These are phyloP conservation scores for Fusarium nurragi DNA, from an alignment of 2,329 filamentous ascomycete genomes.

Conservation along the genomic window DNA sequence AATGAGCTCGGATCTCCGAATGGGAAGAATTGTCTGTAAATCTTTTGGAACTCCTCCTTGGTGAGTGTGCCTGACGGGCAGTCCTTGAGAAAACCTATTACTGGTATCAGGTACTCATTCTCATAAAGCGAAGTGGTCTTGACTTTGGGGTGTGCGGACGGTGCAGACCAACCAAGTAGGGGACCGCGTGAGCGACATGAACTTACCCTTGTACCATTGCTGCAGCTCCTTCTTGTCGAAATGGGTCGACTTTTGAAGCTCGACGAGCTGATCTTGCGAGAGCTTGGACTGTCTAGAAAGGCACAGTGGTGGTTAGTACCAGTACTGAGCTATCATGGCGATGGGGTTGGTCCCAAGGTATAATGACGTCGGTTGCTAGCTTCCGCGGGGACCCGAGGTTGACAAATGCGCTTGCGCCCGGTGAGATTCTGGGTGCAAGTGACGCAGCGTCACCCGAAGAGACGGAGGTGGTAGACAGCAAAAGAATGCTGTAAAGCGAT, in stretches of 20 bases:
- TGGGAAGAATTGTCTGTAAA: conserved; percentile 99
- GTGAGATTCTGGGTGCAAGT: conserved; percentile 23
- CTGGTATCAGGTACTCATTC: conserved; percentile 24
- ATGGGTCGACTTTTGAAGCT: conserved; percentile 96
- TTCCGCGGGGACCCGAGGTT: conserved; percentile 34
- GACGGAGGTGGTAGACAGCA: not conserved
- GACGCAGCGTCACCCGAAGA: conserved; percentile 15
- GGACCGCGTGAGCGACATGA: conserved; percentile 1
- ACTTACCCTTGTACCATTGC: conserved; percentile 98
- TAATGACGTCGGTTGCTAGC: conserved; percentile 42
- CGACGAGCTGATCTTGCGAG: conserved; percentile 92
- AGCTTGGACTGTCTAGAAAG: conserved; percentile 90
- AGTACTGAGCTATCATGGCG: conserved; percentile 29
- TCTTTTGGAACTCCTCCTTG: conserved; percentile 99
- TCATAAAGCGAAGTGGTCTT: not conserved
- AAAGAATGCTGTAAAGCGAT: not conserved
- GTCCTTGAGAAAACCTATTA: conserved; percentile 92
- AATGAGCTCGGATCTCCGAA: conserved; percentile 98
- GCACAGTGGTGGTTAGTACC: conserved; percentile 34
- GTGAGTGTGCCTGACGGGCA: conserved; percentile 96
- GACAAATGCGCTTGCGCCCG: conserved; percentile 36
- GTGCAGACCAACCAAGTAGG: not conserved
- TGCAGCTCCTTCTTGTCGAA: conserved; percentile 99
- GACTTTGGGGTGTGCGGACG: not conserved
- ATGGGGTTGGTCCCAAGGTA: conserved; percentile 12